A percentile compares a stretch with the other conserved stretches of the same genome.
Evolutionary conservation across 305 asterid species (phyloP).

Genomic region (Plantago coronopus): DNA sequence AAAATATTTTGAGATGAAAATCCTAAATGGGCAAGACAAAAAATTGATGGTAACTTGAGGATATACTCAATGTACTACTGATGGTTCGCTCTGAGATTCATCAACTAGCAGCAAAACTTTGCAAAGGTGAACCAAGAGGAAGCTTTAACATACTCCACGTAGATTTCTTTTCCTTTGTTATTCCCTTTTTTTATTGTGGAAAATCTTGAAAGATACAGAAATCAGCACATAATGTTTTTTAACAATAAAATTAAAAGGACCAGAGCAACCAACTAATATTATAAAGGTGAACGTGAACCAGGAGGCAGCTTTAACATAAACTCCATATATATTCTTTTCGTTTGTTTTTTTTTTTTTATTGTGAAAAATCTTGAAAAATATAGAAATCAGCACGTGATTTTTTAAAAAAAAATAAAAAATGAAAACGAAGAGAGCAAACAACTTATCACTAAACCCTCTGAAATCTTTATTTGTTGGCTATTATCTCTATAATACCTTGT

Average conservation of each 20-base stretch:
- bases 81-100: neutral
- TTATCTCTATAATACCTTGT: constrained; percentile 56
- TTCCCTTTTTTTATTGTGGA: neutral
- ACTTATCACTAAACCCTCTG: neutral
- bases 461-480: constrained; percentile 5
- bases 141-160: neutral
- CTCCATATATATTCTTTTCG: neutral
- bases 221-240: neutral
- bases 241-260: too few species aligned
- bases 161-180: neutral
- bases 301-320: neutral
- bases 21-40: neutral
- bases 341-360: neutral
- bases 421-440: too few species aligned
- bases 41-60: neutral
- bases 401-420: neutral
- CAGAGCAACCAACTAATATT: too few species aligned
- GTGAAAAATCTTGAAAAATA: neutral
- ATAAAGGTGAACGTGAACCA: too few species aligned
- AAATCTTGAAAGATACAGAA: neutral
- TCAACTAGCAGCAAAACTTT: neutral
- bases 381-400: neutral
- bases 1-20: neutral
- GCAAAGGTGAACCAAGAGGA: neutral
- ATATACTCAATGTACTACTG: constrained; percentile 8